phyloP scores from a whole-genome alignment of 225 moss, liverwort and hornwort genomes.

The Lunularia cruciata region DNA sequence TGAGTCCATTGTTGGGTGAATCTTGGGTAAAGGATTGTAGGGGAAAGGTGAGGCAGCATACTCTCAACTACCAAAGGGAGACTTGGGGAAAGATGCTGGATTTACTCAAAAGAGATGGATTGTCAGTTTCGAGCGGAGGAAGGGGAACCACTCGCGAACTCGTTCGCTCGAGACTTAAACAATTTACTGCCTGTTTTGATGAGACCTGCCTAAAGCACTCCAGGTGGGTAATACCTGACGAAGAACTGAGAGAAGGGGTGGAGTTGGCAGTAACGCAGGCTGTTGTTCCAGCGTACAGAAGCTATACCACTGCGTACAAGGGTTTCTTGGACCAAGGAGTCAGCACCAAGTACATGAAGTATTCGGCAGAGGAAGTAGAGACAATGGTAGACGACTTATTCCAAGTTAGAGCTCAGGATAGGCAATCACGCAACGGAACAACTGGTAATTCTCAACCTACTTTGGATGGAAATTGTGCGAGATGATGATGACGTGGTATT shows the following conservation, averaged over 20 bases:
- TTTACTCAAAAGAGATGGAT: constrained; percentile 68
- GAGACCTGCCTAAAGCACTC: constrained; percentile 56
- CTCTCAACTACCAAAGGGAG: constrained; percentile 70
- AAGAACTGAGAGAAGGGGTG: constrained; percentile 65
- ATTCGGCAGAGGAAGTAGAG: constrained; percentile 76
- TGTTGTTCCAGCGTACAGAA: constrained; percentile 82
- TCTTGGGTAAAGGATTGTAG: constrained; percentile 56
- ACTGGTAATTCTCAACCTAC: constrained; percentile 28
- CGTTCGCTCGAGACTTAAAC: constrained; percentile 62
- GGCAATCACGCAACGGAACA: constrained; percentile 22
- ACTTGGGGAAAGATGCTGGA: constrained; percentile 66
- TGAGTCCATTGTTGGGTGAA: constrained; percentile 68
- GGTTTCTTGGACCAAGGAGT: constrained; percentile 51
- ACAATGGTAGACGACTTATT: constrained; percentile 69
- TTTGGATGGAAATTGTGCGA: not conserved
- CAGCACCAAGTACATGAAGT: constrained; percentile 66
- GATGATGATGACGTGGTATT: not conserved
- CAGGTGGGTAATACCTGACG: constrained; percentile 68
- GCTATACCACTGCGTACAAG: constrained; percentile 54
- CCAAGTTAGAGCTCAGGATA: constrained; percentile 29
- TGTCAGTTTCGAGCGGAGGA: constrained; percentile 60
- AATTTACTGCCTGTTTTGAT: constrained; percentile 64
- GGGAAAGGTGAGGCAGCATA: constrained; percentile 71
- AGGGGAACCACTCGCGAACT: constrained; percentile 59
- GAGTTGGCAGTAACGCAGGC: constrained; percentile 63